A percentile compares a stretch with the other conserved stretches of the same genome.
Conservation (phyloP, 2,329 filamentous ascomycete species). For the Alternaria postmessia region DNA sequence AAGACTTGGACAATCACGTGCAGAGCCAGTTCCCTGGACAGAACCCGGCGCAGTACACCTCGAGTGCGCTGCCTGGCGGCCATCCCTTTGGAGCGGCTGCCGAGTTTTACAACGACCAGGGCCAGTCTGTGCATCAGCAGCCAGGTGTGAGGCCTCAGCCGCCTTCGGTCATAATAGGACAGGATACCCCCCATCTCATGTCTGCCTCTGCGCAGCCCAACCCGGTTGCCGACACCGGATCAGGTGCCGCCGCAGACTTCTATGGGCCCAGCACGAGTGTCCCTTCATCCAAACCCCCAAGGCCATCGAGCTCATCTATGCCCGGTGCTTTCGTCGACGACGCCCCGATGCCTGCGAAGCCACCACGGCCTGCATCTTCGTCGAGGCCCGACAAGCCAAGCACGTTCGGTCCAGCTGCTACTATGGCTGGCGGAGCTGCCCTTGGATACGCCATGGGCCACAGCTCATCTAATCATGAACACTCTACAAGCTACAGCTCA, state of each 20-base stretch:
- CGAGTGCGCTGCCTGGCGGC: slow-evolving; percentile 55
- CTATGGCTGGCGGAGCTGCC: slow-evolving; percentile 52
- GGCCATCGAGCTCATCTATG: slow-evolving; percentile 41
- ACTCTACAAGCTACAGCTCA: slow-evolving; percentile 35
- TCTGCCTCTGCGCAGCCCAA: slow-evolving; percentile 60
- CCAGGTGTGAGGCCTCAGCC: slow-evolving; percentile 65
- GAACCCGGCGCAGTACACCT: slow-evolving; percentile 56
- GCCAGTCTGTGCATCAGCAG: slow-evolving; percentile 66
- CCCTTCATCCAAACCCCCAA: slow-evolving; percentile 46
- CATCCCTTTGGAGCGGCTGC: slow-evolving; percentile 63
- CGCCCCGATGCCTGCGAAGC: slow-evolving; percentile 39
- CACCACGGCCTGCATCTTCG: slow-evolving; percentile 36
- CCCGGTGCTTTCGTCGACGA: slow-evolving; percentile 49
- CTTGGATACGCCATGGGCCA: slow-evolving; percentile 53
- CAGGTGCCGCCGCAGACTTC: slow-evolving; percentile 67
- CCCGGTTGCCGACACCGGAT: slow-evolving; percentile 67
- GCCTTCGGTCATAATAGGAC: slow-evolving; percentile 62
- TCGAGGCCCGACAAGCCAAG: slow-evolving; percentile 39
- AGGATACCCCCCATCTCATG: slow-evolving; percentile 64
- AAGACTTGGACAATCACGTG: slow-evolving; percentile 57
- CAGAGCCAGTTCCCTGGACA: slow-evolving; percentile 68
- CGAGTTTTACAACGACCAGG: slow-evolving; percentile 70
- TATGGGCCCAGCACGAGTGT: slow-evolving; percentile 50
- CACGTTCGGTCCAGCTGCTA: slow-evolving; percentile 48
- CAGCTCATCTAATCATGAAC: slow-evolving; percentile 39